Evolutionary conservation across 2,329 filamentous ascomycete genomes (phyloP).

Genomic region (Neonectria sp.): DNA sequence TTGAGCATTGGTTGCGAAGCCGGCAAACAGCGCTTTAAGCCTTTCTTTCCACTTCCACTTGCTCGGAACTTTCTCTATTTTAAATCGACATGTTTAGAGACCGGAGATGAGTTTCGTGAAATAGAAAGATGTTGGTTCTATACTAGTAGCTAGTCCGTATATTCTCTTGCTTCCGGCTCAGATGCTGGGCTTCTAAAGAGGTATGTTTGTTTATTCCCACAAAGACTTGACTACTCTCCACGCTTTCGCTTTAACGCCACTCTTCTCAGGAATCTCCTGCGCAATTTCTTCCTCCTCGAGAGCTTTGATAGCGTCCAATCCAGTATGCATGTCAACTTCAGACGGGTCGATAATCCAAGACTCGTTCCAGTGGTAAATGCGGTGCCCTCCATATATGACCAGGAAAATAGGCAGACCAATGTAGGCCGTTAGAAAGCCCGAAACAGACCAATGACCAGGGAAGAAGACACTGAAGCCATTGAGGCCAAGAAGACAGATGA

Average conservation of each 20-base stretch:
- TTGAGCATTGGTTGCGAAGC: too few species aligned
- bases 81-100: not conserved
- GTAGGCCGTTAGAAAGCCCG: conserved; percentile 74
- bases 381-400: conserved; percentile 59
- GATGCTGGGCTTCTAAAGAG: not conserved
- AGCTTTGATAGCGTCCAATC: conserved; percentile 15
- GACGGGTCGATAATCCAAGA: conserved; percentile 10
- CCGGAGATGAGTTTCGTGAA: not conserved
- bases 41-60: too few species aligned
- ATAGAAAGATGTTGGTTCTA: not conserved
- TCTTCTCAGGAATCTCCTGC: conserved; percentile 2
- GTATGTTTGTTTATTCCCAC: not conserved
- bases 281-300: conserved; percentile 7
- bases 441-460: conserved; percentile 68
- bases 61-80: too few species aligned
- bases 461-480: conserved; percentile 79
- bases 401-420: conserved; percentile 76
- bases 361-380: conserved; percentile 19
- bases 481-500: conserved; percentile 68
- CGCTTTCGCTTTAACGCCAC: conserved; percentile 6
- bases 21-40: too few species aligned
- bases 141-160: too few species aligned
- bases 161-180: not conserved
- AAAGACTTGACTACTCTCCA: conserved; percentile 11
- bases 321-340: conserved; percentile 19